Conservation (phyloP, 2,329 filamentous ascomycete species). For the Phoma sp. region DNA sequence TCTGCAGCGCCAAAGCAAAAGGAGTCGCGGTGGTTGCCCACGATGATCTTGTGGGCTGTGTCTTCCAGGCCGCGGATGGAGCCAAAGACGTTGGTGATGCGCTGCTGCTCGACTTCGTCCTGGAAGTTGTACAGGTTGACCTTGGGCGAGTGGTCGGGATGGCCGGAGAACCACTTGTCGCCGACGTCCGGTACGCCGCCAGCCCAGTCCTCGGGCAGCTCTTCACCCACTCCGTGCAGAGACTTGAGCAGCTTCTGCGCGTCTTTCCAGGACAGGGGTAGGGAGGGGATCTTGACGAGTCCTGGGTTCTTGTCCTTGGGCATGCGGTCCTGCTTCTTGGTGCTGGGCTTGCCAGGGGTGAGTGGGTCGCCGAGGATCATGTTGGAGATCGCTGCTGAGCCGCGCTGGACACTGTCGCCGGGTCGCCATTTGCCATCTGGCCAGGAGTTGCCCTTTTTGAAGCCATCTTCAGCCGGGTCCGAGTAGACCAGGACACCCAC, state of each 20-base stretch:
- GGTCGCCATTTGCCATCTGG: slow-evolving; percentile 83
- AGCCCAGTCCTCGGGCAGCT: slow-evolving; percentile 73
- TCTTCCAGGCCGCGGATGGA: slow-evolving; percentile 85
- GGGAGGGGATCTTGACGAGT: slow-evolving; percentile 82
- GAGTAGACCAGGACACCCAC: slow-evolving; percentile 90
- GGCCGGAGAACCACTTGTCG: slow-evolving; percentile 83
- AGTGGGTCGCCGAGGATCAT: slow-evolving; percentile 91
- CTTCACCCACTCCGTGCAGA: slow-evolving; percentile 75
- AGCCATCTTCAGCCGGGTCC: slow-evolving; percentile 85
- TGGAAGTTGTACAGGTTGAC: slow-evolving; percentile 87
- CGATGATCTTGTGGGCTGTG: slow-evolving; percentile 79
- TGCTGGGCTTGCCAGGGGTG: slow-evolving; percentile 84
- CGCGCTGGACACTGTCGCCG: slow-evolving; percentile 80
- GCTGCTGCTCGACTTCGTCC: slow-evolving; percentile 80
- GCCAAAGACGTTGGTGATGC: slow-evolving; percentile 91
- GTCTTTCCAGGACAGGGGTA: slow-evolving; percentile 89
- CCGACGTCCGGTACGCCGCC: slow-evolving; percentile 75
- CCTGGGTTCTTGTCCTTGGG: slow-evolving; percentile 73
- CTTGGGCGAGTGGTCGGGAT: slow-evolving; percentile 69
- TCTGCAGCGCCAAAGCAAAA: slow-evolving; percentile 90
- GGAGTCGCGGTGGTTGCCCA: slow-evolving; percentile 92
- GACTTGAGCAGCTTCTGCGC: slow-evolving; percentile 79
- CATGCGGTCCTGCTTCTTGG: slow-evolving; percentile 68
- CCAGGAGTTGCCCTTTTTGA: slow-evolving; percentile 72
- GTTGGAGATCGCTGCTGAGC: slow-evolving; percentile 78